Evolutionary conservation across 306 rosid genomes (phyloP).

Genomic region (Adenanthera pavonina): DNA sequence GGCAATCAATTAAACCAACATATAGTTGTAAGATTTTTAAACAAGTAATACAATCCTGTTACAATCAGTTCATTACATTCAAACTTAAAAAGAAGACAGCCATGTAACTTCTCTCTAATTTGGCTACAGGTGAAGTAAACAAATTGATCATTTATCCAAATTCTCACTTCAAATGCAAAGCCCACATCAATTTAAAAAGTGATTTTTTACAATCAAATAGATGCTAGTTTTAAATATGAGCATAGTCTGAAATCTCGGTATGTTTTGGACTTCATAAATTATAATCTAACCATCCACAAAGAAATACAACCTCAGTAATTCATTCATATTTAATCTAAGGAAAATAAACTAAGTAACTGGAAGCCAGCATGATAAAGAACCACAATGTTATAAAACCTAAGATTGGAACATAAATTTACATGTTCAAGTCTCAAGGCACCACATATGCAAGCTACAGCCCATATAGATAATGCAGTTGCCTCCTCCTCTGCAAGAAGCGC

Average conservation of each 20-base stretch:
- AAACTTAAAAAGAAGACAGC: slow-evolving; percentile 21
- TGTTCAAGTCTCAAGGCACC: slow-evolving; percentile 95
- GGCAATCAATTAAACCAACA: slow-evolving; percentile 38
- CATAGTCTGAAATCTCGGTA: neutral
- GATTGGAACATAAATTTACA: slow-evolving; percentile 55
- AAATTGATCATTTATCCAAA: slow-evolving; percentile 21
- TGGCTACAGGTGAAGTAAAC: slow-evolving; percentile 10
- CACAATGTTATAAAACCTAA: slow-evolving; percentile 9
- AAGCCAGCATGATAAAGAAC: slow-evolving; percentile 33
- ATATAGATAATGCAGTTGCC: slow-evolving; percentile 87
- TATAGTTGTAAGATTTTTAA: slow-evolving; percentile 23
- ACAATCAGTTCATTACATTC: slow-evolving; percentile 23
- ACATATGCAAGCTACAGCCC: slow-evolving; percentile 94
- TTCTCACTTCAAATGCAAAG: slow-evolving; percentile 9
- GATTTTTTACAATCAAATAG: neutral
- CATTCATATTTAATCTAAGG: neutral
- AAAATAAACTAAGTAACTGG: neutral
- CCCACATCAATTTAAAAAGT: neutral
- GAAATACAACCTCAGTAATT: slow-evolving; percentile 18
- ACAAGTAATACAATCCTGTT: slow-evolving; percentile 34
- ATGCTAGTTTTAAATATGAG: neutral
- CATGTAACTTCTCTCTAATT: slow-evolving; percentile 23
- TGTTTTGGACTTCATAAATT: neutral
- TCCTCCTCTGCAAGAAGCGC: slow-evolving; percentile 89
- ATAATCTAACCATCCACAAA: slow-evolving; percentile 6